Conservation (phyloP, 495 filamentous ascomycete species). For the Penicillium soppii region DNA sequence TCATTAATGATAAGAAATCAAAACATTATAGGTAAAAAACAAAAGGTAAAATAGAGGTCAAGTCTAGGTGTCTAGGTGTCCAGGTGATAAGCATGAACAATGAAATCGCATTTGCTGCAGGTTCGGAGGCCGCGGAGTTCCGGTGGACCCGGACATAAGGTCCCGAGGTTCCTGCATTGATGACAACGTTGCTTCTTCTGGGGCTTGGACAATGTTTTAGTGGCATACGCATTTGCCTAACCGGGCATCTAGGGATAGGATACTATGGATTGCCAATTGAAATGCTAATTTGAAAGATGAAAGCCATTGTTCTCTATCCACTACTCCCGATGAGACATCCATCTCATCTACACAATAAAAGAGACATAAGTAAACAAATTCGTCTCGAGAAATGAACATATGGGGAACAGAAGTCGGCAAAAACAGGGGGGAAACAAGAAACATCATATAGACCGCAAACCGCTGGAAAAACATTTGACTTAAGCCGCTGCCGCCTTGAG, state of each 20-base stretch:
- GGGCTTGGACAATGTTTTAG: no score
- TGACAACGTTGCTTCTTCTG: not conserved
- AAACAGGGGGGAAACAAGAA: conserved; percentile 21
- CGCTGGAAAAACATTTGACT: conserved; percentile 34
- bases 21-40: not conserved
- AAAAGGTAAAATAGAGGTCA: no score
- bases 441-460: conserved; percentile 30
- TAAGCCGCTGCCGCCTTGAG: conserved; percentile 61
- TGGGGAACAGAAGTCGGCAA: conserved; percentile 16
- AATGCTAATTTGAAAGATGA: not conserved
- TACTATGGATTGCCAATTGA: no score
- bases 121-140: conserved; percentile 8
- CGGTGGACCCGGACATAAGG: conserved; percentile 6
- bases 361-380: conserved; percentile 34
- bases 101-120: not conserved
- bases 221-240: no score
- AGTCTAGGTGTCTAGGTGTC: not conserved
- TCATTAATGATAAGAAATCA: conserved; percentile 9
- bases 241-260: no score
- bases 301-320: conserved; percentile 30
- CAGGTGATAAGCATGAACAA: not conserved
- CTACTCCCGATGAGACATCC: conserved; percentile 20
- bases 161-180: conserved; percentile 1
- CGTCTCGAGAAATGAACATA: conserved; percentile 23
- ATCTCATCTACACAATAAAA: conserved; percentile 26